These are phyloP conservation scores for Phytophthora podocarpi DNA, from an alignment of 352 stramenopile species.

Conservation along the genomic window DNA sequence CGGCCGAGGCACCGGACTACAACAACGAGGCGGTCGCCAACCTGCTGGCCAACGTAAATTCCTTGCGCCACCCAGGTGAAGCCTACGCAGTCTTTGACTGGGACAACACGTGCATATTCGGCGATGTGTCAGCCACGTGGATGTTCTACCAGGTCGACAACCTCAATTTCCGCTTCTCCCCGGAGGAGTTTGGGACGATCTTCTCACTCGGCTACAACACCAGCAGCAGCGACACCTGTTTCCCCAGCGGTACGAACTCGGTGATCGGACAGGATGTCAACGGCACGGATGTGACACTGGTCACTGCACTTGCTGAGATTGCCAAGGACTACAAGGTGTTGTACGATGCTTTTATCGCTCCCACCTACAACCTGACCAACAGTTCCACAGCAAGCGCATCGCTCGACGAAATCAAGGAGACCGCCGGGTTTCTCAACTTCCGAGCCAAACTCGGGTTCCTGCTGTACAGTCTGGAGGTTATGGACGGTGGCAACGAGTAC, in stretches of 20 bases:
- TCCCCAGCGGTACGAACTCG: conserved; percentile 46
- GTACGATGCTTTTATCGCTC: conserved; percentile 57
- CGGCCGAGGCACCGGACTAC: conserved; percentile 58
- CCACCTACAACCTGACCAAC: conserved; percentile 47
- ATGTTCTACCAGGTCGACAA: conserved; percentile 64
- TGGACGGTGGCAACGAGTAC: conserved; percentile 47
- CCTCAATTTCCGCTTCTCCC: conserved; percentile 54
- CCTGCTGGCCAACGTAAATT: conserved; percentile 42
- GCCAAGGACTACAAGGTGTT: conserved; percentile 56
- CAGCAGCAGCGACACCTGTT: conserved; percentile 50
- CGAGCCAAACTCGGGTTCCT: conserved; percentile 60
- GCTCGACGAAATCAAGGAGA: conserved; percentile 49
- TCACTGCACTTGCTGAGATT: conserved; percentile 30
- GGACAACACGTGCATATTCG: conserved; percentile 75
- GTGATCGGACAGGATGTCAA: conserved; percentile 51
- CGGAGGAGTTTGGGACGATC: conserved; percentile 43
- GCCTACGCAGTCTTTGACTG: conserved; percentile 66
- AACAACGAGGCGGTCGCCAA: conserved; percentile 58
- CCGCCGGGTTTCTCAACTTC: conserved; percentile 58
- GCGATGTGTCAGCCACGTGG: conserved; percentile 69
- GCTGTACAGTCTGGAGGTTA: conserved; percentile 47
- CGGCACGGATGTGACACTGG: conserved; percentile 50
- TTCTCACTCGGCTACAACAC: conserved; percentile 63
- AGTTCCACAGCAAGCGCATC: conserved; percentile 4
- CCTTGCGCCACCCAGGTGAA: conserved; percentile 33